Percentiles rank a stretch among this genome's conserved stretches.
Evolutionary conservation across 306 rosid genomes (phyloP).

Genomic region (Trifolium fragiferum): DNA sequence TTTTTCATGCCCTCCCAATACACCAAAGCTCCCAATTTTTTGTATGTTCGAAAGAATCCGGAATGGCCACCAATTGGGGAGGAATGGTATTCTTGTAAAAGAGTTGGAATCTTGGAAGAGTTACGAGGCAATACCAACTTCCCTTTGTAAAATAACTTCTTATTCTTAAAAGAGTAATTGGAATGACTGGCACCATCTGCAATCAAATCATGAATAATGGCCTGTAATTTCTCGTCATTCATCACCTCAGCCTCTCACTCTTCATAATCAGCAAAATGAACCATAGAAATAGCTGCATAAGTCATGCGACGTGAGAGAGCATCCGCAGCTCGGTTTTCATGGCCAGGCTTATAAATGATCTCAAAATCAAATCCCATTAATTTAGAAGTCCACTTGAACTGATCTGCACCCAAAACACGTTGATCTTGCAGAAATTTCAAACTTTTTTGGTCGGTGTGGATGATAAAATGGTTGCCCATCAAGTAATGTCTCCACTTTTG

Average conservation of each 20-base stretch:
- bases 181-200: neutral
- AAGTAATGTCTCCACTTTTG: neutral
- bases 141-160: neutral
- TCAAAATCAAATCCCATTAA: neutral
- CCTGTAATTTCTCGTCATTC: neutral
- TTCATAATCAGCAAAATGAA: neutral
- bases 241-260: neutral
- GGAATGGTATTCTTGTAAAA: neutral
- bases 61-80: no score
- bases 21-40: no score
- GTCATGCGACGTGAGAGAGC: neutral
- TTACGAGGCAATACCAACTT: neutral
- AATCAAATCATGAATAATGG: neutral
- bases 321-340: neutral
- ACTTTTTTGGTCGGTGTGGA: neutral
- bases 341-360: neutral
- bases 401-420: neutral
- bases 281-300: neutral
- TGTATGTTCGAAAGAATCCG: no score
- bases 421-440: neutral
- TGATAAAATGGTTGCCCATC: neutral
- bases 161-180: neutral
- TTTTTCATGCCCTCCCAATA: neutral
- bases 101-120: neutral
- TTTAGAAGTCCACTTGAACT: neutral